phyloP scores from a whole-genome alignment of 2,329 filamentous ascomycete species.

The Huntiella omanensis region DNA sequence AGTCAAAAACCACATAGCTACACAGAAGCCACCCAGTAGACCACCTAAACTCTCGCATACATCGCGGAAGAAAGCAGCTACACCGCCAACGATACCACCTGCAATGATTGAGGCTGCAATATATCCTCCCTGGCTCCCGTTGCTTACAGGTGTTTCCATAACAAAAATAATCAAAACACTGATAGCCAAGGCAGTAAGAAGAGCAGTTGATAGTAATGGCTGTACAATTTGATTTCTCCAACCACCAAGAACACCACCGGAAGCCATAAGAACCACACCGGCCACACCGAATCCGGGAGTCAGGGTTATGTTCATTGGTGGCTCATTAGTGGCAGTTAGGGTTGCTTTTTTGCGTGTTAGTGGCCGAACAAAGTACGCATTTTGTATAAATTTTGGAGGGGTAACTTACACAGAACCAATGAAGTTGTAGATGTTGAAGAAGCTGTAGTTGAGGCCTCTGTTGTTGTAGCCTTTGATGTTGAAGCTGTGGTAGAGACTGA shows the following conservation, averaged over 20 bases:
- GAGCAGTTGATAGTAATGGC: constrained; percentile 62
- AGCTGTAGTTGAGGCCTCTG: not conserved
- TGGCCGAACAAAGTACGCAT: not conserved
- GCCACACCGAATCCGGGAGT: constrained; percentile 68
- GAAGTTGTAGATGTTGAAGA: not conserved
- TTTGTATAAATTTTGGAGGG: no score
- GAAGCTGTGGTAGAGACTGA: no score
- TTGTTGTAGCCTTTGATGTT: no score
- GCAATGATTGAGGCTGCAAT: constrained; percentile 60
- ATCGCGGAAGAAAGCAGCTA: constrained; percentile 63
- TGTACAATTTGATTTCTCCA: constrained; percentile 65
- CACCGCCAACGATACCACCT: constrained; percentile 52
- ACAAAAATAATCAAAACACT: constrained; percentile 76
- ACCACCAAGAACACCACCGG: constrained; percentile 52
- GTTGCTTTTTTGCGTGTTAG: no score
- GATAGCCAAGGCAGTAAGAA: constrained; percentile 52
- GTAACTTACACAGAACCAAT: no score
- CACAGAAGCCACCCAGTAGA: constrained; percentile 66
- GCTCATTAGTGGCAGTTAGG: not conserved
- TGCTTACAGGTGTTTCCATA: constrained; percentile 57
- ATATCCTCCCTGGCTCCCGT: constrained; percentile 69
- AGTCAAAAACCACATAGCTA: constrained; percentile 80
- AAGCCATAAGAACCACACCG: constrained; percentile 55
- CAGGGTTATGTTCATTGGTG: constrained; percentile 50
- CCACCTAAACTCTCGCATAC: constrained; percentile 68